These are phyloP conservation scores for Boechera stricta DNA, from an alignment of 345 rosid genomes.

Conservation along the genomic window DNA sequence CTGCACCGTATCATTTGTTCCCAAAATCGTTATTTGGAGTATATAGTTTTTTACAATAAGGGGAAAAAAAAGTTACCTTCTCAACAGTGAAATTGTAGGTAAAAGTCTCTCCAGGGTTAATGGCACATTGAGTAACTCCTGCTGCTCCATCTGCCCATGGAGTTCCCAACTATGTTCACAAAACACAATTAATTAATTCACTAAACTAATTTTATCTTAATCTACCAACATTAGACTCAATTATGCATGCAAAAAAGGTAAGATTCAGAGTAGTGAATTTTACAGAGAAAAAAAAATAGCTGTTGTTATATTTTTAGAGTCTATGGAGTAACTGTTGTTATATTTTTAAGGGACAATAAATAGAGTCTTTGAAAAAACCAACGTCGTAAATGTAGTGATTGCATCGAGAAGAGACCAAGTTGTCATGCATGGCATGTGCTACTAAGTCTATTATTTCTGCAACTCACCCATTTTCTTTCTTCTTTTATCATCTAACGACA, in stretches of 20 bases:
- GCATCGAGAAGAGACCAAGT: conserved; percentile 25
- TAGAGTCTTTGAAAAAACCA: conserved; percentile 5
- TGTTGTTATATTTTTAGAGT: neutral
- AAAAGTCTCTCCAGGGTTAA: conserved; percentile 79
- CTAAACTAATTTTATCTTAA: neutral
- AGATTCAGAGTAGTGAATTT: neutral
- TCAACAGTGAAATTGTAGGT: conserved; percentile 72
- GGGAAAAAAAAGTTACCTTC: conserved; percentile 47
- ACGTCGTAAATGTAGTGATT: conserved; percentile 24
- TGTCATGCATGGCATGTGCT: conserved; percentile 42
- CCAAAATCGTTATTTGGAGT: neutral
- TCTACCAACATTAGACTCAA: neutral
- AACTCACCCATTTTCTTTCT: conserved; percentile 21
- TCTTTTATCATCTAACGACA: conserved; percentile 26
- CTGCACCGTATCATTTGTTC: conserved; percentile 44
- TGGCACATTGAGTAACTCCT: conserved; percentile 73
- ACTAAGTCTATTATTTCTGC: conserved; percentile 9
- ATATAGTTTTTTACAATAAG: neutral
- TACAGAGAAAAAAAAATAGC: neutral
- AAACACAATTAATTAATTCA: neutral
- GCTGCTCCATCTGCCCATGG: conserved; percentile 98
- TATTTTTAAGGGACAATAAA: neutral
- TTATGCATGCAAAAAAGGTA: neutral
- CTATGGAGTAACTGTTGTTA: neutral
- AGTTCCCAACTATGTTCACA: conserved; percentile 58